A percentile compares a stretch with the other conserved stretches of the same genome.
These are phyloP conservation scores for Olyra latifolia DNA, from an alignment of 176 grass and related monocot genomes.

Conservation along the genomic window DNA sequence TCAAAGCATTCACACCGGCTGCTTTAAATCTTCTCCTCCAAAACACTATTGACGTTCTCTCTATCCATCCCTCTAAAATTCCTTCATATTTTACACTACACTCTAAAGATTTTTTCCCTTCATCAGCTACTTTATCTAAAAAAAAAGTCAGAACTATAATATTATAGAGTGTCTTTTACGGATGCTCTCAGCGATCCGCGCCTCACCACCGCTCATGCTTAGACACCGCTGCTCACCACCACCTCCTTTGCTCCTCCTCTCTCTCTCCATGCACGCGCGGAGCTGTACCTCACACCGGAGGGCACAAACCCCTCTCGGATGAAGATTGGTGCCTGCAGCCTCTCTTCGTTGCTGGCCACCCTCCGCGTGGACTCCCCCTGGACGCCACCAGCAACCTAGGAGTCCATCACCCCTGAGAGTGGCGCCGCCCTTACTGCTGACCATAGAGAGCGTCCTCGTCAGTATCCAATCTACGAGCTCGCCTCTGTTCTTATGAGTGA, in stretches of 20 bases:
- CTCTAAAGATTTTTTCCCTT: too few relatives aligned
- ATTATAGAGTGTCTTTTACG: too few relatives aligned
- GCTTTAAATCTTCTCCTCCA: too few relatives aligned
- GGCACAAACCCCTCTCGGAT: constrained; percentile 42
- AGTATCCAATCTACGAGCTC: constrained; percentile 58
- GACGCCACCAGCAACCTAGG: constrained; percentile 62
- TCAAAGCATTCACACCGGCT: too few relatives aligned
- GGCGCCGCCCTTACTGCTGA: constrained; percentile 23
- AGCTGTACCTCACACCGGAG: not conserved
- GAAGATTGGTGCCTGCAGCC: constrained; percentile 67
- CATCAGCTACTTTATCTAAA: too few relatives aligned
- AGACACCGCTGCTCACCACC: not conserved
- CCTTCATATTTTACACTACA: too few relatives aligned
- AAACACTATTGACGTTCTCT: too few relatives aligned
- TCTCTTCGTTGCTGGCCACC: constrained; percentile 59
- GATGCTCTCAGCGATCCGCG: not conserved
- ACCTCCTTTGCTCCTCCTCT: not conserved
- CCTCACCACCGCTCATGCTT: not conserved
- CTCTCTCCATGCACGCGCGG: not conserved
- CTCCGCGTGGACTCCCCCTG: constrained; percentile 65
- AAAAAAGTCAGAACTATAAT: too few relatives aligned
- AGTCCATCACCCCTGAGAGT: constrained; percentile 49
- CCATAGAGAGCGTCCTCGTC: not conserved
- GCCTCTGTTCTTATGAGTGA: constrained; percentile 65
- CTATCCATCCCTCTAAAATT: too few relatives aligned